Base-by-base conservation (phyloP, 202 grass and related monocot species). In the Musa balbisiana region DNA sequence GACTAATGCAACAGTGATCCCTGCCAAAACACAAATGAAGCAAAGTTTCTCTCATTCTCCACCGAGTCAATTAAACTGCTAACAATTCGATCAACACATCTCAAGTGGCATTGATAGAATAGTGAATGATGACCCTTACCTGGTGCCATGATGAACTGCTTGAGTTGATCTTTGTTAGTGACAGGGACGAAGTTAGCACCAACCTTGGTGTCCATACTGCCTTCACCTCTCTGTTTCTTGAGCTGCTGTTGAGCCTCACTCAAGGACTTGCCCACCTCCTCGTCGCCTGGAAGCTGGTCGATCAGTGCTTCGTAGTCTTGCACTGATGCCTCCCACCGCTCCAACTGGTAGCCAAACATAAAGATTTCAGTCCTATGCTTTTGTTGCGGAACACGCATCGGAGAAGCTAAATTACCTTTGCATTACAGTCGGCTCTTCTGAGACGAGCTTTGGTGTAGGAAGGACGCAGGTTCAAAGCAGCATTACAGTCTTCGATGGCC, bases 401-500 rank as follows among this genome's bases (percentile, higher is more conserved):
- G 14, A 5, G 56, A 20, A 14, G 14, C 10, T 9, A 69, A 19
- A 16, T 33, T 49, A 82, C 74, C 53, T 82, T 76, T 16, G 62
- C 73, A 52, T 77, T 53, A 54, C 73, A 82, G 43, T 77, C 73
- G 20, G 80, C 80, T 71, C 80, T 71, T 33, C 80, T 60, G 15
- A 82, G 64, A 21, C 80, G 73, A 76, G 80, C 80, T 64, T 82
- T 82, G 16, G 3, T 22, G 33, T 82, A 77, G 19, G 80, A 76
- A 62, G 80, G 80, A 11, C 73, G 63, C 53, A 82, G n/a, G 16
- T 9, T 71, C 20, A 82, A 25, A 43, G 73, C 80, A 62, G 64
- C 51, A 27, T 77, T 82, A 13, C 80, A 82, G 51, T 82, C 80
- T 9, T 82, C 80, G 11, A 82, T 77, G 20, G 80, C 73, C 23